Conservation (phyloP, 2,329 filamentous ascomycete genomes). For the Rhynchosporium graminicola region DNA sequence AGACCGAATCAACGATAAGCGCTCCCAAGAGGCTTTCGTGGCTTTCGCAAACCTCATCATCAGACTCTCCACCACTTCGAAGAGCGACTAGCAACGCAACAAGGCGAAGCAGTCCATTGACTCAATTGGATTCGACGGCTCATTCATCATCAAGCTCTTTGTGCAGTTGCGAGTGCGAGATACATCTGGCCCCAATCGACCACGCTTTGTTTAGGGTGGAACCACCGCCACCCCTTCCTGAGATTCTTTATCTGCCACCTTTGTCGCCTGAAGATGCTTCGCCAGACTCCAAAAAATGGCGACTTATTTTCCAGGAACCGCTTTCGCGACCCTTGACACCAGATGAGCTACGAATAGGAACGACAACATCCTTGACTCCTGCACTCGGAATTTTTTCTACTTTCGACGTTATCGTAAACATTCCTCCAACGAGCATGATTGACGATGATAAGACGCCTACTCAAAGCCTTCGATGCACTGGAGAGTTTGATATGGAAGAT, state of each 20-base stretch:
- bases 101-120: conserved; percentile 23
- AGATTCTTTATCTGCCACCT: conserved; percentile 38
- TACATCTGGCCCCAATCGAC: conserved; percentile 25
- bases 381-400: conserved; percentile 22
- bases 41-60: conserved; percentile 25
- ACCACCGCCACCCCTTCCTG: conserved; percentile 25
- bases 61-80: conserved; percentile 19
- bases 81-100: conserved; percentile 23
- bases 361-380: conserved; percentile 5
- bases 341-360: conserved; percentile 9
- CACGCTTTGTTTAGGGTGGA: conserved; percentile 35
- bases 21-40: conserved; percentile 27
- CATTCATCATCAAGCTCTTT: conserved; percentile 50
- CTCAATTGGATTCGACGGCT: conserved; percentile 43
- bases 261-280: conserved; percentile 26
- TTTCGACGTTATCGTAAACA: conserved; percentile 38
- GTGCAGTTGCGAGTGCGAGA: conserved; percentile 46
- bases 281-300: conserved; percentile 33
- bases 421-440: conserved; percentile 35
- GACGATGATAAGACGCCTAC: conserved; percentile 32
- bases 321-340: conserved; percentile 17
- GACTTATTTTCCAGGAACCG: conserved; percentile 29
- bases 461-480: conserved; percentile 32
- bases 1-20: conserved; percentile 17
- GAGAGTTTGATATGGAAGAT: conserved; percentile 29